Evolutionary conservation across 495 filamentous ascomycete genomes (phyloP), one percentile per base, ranked within the genome.

Genomic region (Astrocystis sublimbata): DNA sequence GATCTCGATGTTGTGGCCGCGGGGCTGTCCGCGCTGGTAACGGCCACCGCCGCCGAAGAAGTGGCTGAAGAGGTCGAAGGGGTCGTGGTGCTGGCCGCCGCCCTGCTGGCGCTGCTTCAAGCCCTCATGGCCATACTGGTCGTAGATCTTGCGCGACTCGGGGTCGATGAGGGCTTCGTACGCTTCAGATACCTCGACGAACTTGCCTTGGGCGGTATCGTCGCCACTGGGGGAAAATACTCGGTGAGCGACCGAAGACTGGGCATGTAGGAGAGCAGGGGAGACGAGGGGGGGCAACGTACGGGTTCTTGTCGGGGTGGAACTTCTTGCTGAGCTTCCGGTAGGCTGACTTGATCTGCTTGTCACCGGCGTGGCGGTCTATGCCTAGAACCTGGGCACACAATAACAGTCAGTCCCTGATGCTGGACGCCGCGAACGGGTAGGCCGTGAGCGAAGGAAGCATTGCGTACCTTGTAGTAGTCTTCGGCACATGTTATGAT

Each of bases 251-350:
- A 15, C 26, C 42, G 30, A 46, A 19, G 5, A 23, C 31, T n/a
- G n/a, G n/a, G n/a, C 4, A 41, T 2, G 3, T 10, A 13, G 23
- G 23, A 3, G 10, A 4, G n/a, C 4, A n/a, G 31, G 33, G 28
- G 17, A 19, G 46, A 41, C 47, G 45, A 31, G 49, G 59, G 41
- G 51, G 26, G 53, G 13, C 4, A 41, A 83, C 89, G 68, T 78
- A 96, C 91, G 94, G 94, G 65, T 99, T 99, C 84, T 99, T 99
- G 73, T 99, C 94, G 1, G 94, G 94, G 69, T 99, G 94, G 75
- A 83, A 97, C 77, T 96, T 96, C 77, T 97, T 97, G 82, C 90
- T 94, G 4, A 98, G 78, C 50, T 85, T 89, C 51, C 92, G 86
- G 75, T 99, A 99, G 35, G 94, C 96, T n/a, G 89, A 86, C 77